These are phyloP conservation scores for Diplocarpon rosae DNA, from an alignment of 2,329 filamentous ascomycete genomes.

Conservation along the genomic window DNA sequence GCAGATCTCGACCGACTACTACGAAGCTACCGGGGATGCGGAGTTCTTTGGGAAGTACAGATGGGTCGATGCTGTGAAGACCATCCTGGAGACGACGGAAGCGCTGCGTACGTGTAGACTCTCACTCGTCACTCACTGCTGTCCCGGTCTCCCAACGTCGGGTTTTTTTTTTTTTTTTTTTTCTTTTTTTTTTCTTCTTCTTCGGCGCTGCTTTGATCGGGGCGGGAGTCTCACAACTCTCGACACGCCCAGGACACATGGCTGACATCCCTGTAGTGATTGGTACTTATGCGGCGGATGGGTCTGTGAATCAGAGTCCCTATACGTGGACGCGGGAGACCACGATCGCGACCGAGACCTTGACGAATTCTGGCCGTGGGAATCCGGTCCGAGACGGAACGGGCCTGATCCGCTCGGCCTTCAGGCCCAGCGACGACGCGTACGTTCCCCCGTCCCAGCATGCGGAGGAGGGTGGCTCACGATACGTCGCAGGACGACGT, in stretches of 20 bases:
- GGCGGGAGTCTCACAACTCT: too few relatives aligned
- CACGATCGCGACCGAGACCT: constrained; percentile 66
- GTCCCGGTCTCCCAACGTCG: too few relatives aligned
- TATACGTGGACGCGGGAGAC: constrained; percentile 74
- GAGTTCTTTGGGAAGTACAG: constrained; percentile 61
- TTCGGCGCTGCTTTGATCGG: too few relatives aligned
- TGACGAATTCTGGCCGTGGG: constrained; percentile 64
- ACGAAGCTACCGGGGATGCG: constrained; percentile 58
- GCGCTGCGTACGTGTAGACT: constrained; percentile 39
- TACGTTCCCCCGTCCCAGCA: constrained; percentile 26
- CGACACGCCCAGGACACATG: too few relatives aligned
- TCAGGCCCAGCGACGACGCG: constrained; percentile 82
- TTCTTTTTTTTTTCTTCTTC: too few relatives aligned
- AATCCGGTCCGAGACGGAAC: constrained; percentile 67
- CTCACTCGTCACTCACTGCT: too few relatives aligned
- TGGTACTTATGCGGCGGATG: constrained; percentile 58
- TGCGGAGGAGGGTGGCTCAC: neutral
- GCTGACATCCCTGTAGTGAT: constrained; percentile 28
- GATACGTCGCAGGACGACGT: constrained; percentile 38
- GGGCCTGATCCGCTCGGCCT: constrained; percentile 75
- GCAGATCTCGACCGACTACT: constrained; percentile 70
- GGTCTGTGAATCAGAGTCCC: constrained; percentile 42
- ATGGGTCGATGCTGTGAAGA: constrained; percentile 64
- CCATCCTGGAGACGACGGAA: constrained; percentile 56
- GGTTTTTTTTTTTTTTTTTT: too few relatives aligned